Evolutionary conservation across 345 rosid genomes (phyloP).

Genomic region (Sisymbrium altissimum): DNA sequence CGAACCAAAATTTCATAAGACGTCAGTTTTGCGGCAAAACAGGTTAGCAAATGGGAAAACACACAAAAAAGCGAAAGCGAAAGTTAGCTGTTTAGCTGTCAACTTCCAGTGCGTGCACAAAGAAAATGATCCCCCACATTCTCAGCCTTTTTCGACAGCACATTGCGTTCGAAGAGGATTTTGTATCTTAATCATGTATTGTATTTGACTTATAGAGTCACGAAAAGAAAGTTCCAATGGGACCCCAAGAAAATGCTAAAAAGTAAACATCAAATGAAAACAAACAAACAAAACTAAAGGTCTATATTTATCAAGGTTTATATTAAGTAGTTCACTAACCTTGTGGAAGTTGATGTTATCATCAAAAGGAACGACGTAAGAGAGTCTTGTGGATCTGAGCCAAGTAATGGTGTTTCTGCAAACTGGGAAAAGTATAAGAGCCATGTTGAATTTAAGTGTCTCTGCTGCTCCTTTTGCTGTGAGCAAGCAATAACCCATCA

Average conservation of each 20-base stretch:
- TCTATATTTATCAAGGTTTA: neutral
- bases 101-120: conserved; percentile 41
- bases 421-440: conserved; percentile 89
- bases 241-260: conserved; percentile 33
- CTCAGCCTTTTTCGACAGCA: conserved; percentile 17
- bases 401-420: conserved; percentile 94
- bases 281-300: neutral
- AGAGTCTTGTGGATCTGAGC: conserved; percentile 82
- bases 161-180: conserved; percentile 32
- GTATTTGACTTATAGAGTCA: conserved; percentile 27
- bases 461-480: conserved; percentile 98
- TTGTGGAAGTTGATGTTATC: conserved; percentile 99
- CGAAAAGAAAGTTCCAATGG: conserved; percentile 30
- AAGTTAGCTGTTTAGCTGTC: conserved; percentile 28
- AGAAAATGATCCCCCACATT: conserved; percentile 17
- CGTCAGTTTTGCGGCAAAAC: neutral
- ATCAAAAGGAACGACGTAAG: conserved; percentile 80
- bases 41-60: neutral
- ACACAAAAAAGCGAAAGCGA: neutral
- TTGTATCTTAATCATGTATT: conserved; percentile 13
- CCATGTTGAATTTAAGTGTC: conserved; percentile 94
- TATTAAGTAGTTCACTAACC: conserved; percentile 39
- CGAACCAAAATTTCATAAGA: too few species aligned
- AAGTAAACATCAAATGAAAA: conserved; percentile 33
- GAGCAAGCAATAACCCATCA: conserved; percentile 92